phyloP scores from a whole-genome alignment of 2,329 filamentous ascomycete species.

The Paramyrothecium sp. region DNA sequence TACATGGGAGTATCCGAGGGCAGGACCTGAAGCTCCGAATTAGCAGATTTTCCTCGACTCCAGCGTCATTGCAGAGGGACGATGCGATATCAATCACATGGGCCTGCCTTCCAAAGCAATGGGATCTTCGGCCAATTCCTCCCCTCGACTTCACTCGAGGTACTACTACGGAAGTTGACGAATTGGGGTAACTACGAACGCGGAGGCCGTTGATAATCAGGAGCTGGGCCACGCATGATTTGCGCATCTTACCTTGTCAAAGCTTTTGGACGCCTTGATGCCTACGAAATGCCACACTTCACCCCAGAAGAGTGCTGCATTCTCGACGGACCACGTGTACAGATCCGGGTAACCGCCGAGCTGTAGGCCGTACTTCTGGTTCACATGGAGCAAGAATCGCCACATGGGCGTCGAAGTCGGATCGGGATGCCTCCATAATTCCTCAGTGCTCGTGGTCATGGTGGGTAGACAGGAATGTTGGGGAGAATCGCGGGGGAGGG shows the following conservation, averaged over 20 bases:
- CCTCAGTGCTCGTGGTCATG: conserved; percentile 22
- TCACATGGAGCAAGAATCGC: conserved; percentile 68
- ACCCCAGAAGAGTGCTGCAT: conserved; percentile 78
- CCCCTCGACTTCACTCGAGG: no score
- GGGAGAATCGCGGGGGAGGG: background rate
- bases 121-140: no score
- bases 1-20: conserved; percentile 70
- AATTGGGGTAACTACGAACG: no score
- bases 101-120: no score
- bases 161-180: no score
- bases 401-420: conserved; percentile 70
- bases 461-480: background rate
- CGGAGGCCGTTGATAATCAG: no score
- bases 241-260: conserved; percentile 49
- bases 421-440: conserved; percentile 70
- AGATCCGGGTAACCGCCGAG: conserved; percentile 71
- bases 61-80: no score
- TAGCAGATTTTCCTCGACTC: no score
- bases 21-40: conserved; percentile 54
- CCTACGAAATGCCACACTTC: conserved; percentile 83
- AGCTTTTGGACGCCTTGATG: conserved; percentile 66
- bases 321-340: conserved; percentile 79
- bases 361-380: conserved; percentile 61
- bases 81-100: no score
- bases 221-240: background rate